Evolutionary conservation across 768 basidiomycete genomes (phyloP).

Genomic region (Lactifluus echinatus): DNA sequence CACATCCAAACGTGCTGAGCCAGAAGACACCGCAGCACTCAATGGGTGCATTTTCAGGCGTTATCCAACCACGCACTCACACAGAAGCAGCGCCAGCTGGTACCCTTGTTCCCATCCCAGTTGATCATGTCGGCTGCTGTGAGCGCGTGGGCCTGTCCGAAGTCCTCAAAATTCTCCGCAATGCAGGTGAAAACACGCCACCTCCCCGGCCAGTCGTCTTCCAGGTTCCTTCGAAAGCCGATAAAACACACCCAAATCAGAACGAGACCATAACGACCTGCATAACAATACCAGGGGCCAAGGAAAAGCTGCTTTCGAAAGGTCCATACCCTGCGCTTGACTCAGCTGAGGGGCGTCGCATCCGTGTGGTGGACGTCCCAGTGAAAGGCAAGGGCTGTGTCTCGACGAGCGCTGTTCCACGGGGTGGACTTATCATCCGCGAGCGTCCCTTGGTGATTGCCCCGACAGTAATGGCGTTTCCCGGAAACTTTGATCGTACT

Average conservation of each 20-base stretch:
- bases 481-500: not conserved
- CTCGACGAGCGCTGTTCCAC: conserved; percentile 25
- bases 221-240: not conserved
- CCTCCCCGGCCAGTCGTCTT: not conserved
- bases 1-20: not conserved
- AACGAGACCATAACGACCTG: conserved; percentile 5
- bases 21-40: not conserved
- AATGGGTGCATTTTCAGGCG: not conserved
- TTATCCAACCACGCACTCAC: not conserved
- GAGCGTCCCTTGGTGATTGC: conserved; percentile 33
- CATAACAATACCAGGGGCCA: conserved; percentile 5
- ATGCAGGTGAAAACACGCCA: not conserved
- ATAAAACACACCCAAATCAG: not conserved
- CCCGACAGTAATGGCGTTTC: conserved; percentile 15
- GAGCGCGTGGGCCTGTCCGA: conserved; percentile 11
- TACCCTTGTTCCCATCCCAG: conserved; percentile 4
- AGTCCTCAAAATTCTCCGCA: conserved; percentile 2
- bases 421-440: conserved; percentile 29
- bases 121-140: conserved; percentile 9
- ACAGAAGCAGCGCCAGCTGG: not conserved
- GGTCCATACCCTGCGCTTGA: conserved; percentile 5
- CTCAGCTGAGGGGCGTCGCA: conserved; percentile 5
- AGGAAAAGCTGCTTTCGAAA: conserved; percentile 5
- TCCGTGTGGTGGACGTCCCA: conserved; percentile 3
- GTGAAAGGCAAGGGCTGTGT: conserved; percentile 28